phyloP scores from a whole-genome alignment of 2,329 filamentous ascomycete species.

The Sphaceloma murrayae region DNA sequence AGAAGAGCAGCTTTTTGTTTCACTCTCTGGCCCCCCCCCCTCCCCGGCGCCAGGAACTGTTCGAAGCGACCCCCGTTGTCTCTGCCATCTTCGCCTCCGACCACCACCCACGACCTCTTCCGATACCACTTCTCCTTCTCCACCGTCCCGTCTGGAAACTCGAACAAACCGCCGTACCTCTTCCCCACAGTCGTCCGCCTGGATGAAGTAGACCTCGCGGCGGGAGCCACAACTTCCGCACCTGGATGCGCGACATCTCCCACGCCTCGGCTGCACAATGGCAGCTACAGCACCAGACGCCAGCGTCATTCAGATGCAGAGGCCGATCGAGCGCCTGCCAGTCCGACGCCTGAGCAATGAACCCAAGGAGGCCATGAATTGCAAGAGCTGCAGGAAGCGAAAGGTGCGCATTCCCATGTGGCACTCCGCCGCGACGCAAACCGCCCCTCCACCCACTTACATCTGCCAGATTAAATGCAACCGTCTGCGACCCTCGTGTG shows the following conservation, averaged over 20 bases:
- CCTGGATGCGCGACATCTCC: slow-evolving; percentile 11
- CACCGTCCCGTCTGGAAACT: slow-evolving; percentile 14
- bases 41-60: slow-evolving; percentile 10
- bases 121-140: neutral
- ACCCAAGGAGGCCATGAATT: slow-evolving; percentile 86
- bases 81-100: slow-evolving; percentile 10
- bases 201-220: slow-evolving; percentile 7
- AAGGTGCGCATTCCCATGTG: slow-evolving; percentile 55
- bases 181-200: slow-evolving; percentile 4
- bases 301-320: slow-evolving; percentile 46
- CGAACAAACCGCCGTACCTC: slow-evolving; percentile 2
- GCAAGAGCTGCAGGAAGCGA: slow-evolving; percentile 85
- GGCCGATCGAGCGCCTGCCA: slow-evolving; percentile 70
- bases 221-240: slow-evolving; percentile 15
- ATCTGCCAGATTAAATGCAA: slow-evolving; percentile 79
- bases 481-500: slow-evolving; percentile 70
- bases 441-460: slow-evolving; percentile 3
- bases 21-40: too few species aligned
- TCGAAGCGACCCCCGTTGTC: too few species aligned
- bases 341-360: slow-evolving; percentile 62
- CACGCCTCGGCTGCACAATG: slow-evolving; percentile 16
- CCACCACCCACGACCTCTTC: neutral
- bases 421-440: slow-evolving; percentile 16
- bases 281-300: slow-evolving; percentile 17
- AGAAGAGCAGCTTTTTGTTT: slow-evolving; percentile 15